Percentiles rank a stretch among this genome's conserved stretches.
phyloP scores from a whole-genome alignment of 1,284 basidiomycete genomes.

The Entoloma clypeatum region DNA sequence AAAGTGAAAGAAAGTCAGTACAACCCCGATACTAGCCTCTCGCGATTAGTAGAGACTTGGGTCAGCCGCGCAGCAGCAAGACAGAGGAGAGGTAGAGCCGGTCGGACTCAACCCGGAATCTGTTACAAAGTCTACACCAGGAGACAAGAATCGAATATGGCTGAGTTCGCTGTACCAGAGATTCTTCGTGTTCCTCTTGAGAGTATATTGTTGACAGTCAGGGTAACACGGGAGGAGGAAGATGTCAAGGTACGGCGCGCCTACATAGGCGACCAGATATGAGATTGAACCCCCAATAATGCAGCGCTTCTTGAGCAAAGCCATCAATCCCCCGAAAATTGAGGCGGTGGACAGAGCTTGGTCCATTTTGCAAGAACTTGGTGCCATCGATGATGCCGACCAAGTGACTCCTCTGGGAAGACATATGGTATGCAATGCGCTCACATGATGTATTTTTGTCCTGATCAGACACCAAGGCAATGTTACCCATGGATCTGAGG shows the following conservation, averaged over 20 bases:
- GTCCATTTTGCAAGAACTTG: conserved; percentile 72
- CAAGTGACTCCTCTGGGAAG: conserved; percentile 80
- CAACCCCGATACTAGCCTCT: conserved; percentile 74
- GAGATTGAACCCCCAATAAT: not conserved
- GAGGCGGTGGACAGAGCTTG: conserved; percentile 79
- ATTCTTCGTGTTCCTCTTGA: conserved; percentile 90
- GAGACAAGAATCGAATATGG: conserved; percentile 70
- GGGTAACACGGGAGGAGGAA: conserved; percentile 74
- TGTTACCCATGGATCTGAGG: conserved; percentile 86
- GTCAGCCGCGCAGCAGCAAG: conserved; percentile 77
- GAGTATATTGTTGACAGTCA: conserved; percentile 79
- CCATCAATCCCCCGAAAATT: conserved; percentile 81
- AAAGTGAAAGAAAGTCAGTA: conserved; percentile 89
- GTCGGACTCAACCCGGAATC: conserved; percentile 78
- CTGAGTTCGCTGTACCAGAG: conserved; percentile 77
- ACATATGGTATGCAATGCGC: conserved; percentile 58
- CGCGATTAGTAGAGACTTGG: conserved; percentile 77
- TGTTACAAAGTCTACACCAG: conserved; percentile 87
- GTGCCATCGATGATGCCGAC: conserved; percentile 66
- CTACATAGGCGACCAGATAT: conserved; percentile 6
- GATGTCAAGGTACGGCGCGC: conserved; percentile 67
- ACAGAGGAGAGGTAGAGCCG: conserved; percentile 88
- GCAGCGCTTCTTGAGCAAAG: conserved; percentile 59
- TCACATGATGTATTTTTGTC: not conserved
- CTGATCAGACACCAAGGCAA: conserved; percentile 45